Conservation (phyloP, 257 asterid species). For the Thymus mandschuricus region DNA sequence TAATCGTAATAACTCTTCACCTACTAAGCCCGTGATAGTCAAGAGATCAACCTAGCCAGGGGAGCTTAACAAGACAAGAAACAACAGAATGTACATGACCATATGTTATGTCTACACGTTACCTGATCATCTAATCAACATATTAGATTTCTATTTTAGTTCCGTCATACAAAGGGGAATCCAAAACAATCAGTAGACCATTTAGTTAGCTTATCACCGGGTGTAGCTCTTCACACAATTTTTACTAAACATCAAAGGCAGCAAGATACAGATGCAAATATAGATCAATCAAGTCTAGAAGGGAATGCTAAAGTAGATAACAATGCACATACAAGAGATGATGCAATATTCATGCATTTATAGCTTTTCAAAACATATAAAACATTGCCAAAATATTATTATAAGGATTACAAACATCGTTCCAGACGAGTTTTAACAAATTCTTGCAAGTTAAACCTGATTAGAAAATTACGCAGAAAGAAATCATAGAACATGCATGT, state of each 20-base stretch:
- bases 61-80: not conserved
- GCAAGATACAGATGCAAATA: not conserved
- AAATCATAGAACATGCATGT: not conserved
- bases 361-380: not conserved
- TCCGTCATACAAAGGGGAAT: not conserved
- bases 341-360: not conserved
- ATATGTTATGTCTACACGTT: not conserved
- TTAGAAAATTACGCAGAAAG: not conserved
- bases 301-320: not conserved
- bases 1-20: not conserved
- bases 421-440: not conserved
- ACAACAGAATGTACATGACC: not conserved
- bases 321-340: not conserved
- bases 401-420: not conserved
- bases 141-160: not conserved
- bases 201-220: not conserved
- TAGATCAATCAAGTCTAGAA: not conserved
- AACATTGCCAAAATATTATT: not conserved
- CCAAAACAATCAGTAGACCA: not conserved
- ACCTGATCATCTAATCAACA: not conserved
- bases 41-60: no score
- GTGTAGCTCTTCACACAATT: slow-evolving; percentile 1
- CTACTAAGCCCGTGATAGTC: no score
- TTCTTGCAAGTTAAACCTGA: slow-evolving; percentile 17
- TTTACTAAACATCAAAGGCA: not conserved